phyloP scores from a whole-genome alignment of 163 green algal species.

The Chlorella variabilis region DNA sequence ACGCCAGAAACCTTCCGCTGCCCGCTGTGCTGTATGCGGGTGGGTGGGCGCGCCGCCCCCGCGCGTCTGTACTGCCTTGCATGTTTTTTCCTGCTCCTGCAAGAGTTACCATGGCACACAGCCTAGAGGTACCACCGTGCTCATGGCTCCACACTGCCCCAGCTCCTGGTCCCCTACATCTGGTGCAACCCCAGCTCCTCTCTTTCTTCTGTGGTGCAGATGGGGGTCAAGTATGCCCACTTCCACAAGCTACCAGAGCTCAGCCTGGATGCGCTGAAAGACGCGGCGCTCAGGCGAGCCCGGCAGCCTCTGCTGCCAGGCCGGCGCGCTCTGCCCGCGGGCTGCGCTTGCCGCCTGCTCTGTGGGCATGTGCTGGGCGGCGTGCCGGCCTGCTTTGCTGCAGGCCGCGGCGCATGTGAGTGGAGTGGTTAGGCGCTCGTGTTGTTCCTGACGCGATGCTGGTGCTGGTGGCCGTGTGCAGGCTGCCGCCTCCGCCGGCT shows the following conservation, averaged over 20 bases:
- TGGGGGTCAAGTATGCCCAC: conserved; percentile 24
- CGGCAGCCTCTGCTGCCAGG: neutral
- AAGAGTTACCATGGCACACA: too few species aligned
- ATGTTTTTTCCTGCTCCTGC: neutral
- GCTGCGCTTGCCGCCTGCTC: neutral
- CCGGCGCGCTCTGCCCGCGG: too few species aligned
- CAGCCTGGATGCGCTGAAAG: conserved; percentile 40
- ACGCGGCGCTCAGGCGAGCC: conserved; percentile 17
- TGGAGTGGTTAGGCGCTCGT: neutral
- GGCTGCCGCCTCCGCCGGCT: conserved; percentile 15
- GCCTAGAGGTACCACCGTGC: too few species aligned
- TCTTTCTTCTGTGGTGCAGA: too few species aligned
- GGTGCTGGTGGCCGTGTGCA: neutral
- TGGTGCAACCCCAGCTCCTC: too few species aligned
- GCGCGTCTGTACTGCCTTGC: neutral
- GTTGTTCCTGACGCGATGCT: neutral
- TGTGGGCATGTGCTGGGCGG: neutral
- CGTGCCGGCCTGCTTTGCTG: neutral
- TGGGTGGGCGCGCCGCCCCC: neutral
- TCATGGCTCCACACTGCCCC: too few species aligned
- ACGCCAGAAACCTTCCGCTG: conserved; percentile 58
- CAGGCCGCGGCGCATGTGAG: too few species aligned
- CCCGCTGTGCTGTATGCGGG: conserved; percentile 60
- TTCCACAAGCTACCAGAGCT: conserved; percentile 31
- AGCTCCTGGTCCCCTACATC: too few species aligned